Conservation (phyloP, 2,329 filamentous ascomycete species). For the Tolypocladium endophyticum region DNA sequence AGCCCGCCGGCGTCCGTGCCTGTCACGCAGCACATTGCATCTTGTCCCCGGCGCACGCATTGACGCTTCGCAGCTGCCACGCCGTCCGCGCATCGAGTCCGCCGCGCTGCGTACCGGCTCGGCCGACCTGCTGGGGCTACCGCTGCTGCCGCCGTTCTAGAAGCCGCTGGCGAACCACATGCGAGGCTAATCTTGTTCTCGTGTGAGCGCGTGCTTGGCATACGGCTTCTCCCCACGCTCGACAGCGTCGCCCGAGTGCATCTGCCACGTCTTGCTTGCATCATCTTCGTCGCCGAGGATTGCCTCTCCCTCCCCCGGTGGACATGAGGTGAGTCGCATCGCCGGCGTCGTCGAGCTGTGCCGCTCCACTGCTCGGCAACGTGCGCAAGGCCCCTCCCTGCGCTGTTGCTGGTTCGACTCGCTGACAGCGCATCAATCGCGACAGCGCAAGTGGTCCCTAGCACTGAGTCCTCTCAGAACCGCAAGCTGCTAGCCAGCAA, state of each 20-base stretch:
- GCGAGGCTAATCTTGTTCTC: conserved; percentile 4
- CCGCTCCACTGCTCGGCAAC: neutral
- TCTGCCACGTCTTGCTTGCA: neutral
- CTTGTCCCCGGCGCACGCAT: neutral
- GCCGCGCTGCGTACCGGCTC: neutral
- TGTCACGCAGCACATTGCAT: neutral
- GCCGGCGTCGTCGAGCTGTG: neutral
- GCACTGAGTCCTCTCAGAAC: conserved; percentile 31
- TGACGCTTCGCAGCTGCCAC: neutral
- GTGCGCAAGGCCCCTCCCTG: neutral
- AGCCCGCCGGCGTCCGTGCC: neutral
- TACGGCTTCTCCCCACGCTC: neutral
- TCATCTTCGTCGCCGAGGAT: neutral
- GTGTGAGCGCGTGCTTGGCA: conserved; percentile 4
- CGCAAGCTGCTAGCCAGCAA: conserved; percentile 27
- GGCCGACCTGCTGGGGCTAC: neutral
- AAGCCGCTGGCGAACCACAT: conserved; percentile 3
- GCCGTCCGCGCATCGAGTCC: neutral
- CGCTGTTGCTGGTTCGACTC: conserved; percentile 1
- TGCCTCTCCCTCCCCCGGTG: neutral
- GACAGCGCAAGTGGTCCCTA: conserved; percentile 41
- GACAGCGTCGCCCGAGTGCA: neutral
- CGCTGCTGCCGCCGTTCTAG: neutral
- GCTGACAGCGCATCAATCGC: conserved; percentile 16
- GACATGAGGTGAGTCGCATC: conserved; percentile 1